These are phyloP conservation scores for Actinomucor elegans DNA, from an alignment of 371 early-diverging fungal species.

Conservation along the genomic window DNA sequence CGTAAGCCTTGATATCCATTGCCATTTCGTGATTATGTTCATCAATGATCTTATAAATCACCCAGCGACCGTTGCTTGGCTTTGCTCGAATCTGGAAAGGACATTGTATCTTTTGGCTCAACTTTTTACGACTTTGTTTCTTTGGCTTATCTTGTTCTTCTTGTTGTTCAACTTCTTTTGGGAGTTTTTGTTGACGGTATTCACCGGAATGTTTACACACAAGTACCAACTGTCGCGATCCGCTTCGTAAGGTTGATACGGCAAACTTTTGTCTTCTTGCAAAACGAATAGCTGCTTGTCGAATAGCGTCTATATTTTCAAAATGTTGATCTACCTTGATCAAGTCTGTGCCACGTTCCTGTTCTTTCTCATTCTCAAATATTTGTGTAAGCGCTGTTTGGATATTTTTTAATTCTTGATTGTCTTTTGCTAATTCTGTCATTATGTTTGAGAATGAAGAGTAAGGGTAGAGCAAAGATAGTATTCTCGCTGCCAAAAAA, in stretches of 20 bases:
- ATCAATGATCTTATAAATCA: constrained; percentile 5
- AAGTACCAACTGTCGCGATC: constrained; percentile 5
- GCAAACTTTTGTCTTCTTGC: constrained; percentile 20
- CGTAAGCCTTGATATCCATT: constrained; percentile 8
- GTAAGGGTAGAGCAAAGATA: too few species aligned
- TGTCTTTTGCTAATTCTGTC: too few species aligned
- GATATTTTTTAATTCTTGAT: not conserved
- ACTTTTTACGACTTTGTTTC: constrained; percentile 6
- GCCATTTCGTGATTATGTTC: constrained; percentile 23
- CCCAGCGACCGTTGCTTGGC: not conserved
- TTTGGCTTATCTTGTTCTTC: not conserved
- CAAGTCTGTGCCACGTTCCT: constrained; percentile 1
- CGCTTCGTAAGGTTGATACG: constrained; percentile 15
- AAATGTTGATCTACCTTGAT: constrained; percentile 1
- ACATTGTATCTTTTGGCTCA: constrained; percentile 13
- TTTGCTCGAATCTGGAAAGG: constrained; percentile 19
- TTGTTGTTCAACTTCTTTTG: not conserved
- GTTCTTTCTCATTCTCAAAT: not conserved
- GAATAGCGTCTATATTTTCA: constrained; percentile 5
- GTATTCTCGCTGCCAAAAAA: too few species aligned
- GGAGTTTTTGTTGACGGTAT: not conserved
- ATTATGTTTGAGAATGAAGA: too few species aligned
- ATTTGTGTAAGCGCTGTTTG: not conserved
- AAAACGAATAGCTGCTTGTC: constrained; percentile 17
- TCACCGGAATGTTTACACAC: constrained; percentile 17